Evolutionary conservation across 306 rosid species (phyloP).

Genomic region (Casuarina glauca): DNA sequence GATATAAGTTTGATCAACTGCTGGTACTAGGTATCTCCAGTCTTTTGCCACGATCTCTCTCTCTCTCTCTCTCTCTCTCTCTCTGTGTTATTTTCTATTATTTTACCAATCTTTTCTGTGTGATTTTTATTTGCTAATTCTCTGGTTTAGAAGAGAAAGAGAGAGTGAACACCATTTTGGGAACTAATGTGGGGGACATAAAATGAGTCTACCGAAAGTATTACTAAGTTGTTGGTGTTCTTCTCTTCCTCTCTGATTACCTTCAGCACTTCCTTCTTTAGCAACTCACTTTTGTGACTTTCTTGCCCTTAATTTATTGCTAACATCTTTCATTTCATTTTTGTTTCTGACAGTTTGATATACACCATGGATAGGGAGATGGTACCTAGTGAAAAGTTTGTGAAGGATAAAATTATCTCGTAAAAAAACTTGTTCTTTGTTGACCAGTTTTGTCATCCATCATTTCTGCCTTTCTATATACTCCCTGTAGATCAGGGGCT

Average conservation of each 20-base stretch:
- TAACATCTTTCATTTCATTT: background rate
- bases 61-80: background rate
- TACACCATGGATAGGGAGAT: background rate
- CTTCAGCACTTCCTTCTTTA: background rate
- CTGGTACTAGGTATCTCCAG: slow-evolving; percentile 68
- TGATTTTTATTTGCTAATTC: background rate
- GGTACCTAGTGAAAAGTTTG: background rate
- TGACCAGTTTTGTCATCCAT: background rate
- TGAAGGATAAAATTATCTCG: background rate
- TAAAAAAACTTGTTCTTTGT: background rate
- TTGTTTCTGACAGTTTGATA: background rate
- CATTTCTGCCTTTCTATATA: background rate
- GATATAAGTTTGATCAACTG: slow-evolving; percentile 76
- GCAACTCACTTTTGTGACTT: background rate
- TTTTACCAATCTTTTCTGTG: background rate
- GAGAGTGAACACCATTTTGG: background rate
- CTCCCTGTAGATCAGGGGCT: background rate
- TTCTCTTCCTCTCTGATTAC: background rate
- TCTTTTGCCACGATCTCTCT: slow-evolving; percentile 3
- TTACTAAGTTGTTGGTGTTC: background rate
- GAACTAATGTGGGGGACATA: background rate
- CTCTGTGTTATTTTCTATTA: background rate
- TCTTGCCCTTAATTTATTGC: background rate
- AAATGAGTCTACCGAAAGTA: background rate
- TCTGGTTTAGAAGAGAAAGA: background rate